Evolutionary conservation across 2,329 filamentous ascomycete species (phyloP), one percentile per base, ranked within the genome.

Genomic region (Stromatinia cepivora): DNA sequence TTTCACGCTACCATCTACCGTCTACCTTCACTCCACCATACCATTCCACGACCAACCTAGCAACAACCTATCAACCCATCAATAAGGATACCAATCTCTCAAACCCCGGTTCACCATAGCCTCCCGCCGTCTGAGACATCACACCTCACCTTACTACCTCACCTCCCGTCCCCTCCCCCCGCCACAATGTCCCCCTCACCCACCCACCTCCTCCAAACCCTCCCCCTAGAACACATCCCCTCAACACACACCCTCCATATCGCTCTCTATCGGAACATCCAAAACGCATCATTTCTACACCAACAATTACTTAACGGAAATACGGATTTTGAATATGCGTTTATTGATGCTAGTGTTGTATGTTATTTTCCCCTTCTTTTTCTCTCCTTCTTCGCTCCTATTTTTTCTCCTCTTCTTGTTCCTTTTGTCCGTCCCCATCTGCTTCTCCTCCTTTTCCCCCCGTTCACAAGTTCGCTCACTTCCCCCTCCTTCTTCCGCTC

Each of bases 221-320:
- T 97, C 69, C 77, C 83, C 56, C 84, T 98, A 46, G 89, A 95
- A 71, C 93, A 97, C 79, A 82, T 96, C 56, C 91, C 92, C 1
- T 77, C 83, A 9, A 82, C 84, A 39, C 84, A 93, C 78, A 84
- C 86, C 9, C 83, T 97, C 42, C 89, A 95, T 79, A 81, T 92
- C 63, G 89, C 88, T 56, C 82, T 97, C 45, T 97, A 95, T 82
- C 86, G 83, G 31, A 82, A 92, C 78, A 87, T 98, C 69, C 79
- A 86, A 71, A 99, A 99, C 79, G 86, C 93, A 15, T 81, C 86
- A 0, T 93, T 90, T 77, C 84, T 99, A 56, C 90, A 93, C 66
- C 84, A 90, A 74, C 94, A 97, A 81, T 87, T 99, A 7, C 84
- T 98, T n/a, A 86, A 88, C 8, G 91, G 92, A 66, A 97, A 98